These are phyloP conservation scores for Clavispora vitiphila DNA, from an alignment of 805 yeast genomes.

Conservation along the genomic window DNA sequence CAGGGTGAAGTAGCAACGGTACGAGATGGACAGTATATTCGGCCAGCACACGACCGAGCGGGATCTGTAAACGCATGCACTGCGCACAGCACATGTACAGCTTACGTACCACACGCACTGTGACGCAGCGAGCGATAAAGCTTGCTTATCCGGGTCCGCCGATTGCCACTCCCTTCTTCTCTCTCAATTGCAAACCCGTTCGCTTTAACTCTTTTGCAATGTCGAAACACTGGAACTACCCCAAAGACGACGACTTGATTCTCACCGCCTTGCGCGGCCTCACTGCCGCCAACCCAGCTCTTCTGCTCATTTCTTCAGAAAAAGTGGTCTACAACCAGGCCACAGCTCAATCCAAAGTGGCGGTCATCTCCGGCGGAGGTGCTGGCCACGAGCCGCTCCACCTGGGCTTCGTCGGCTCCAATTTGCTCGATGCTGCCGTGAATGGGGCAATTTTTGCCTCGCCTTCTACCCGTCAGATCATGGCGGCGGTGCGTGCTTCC, in stretches of 20 bases:
- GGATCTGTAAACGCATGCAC: neutral
- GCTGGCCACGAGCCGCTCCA: slow-evolving; percentile 95
- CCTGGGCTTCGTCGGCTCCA: slow-evolving; percentile 85
- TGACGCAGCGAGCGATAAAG: no score
- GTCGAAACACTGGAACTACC: slow-evolving; percentile 48
- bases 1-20: no score
- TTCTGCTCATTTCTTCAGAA: slow-evolving; percentile 51
- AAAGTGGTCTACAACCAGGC: slow-evolving; percentile 47
- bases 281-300: slow-evolving; percentile 49
- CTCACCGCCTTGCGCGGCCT: slow-evolving; percentile 48
- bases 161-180: neutral
- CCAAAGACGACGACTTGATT: slow-evolving; percentile 40
- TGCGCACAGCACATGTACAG: neutral
- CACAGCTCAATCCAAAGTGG: slow-evolving; percentile 50
- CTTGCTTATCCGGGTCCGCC: neutral
- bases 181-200: no score
- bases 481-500: slow-evolving; percentile 61
- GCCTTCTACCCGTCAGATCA: slow-evolving; percentile 87
- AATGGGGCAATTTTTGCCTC: slow-evolving; percentile 92
- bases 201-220: no score
- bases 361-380: slow-evolving; percentile 87
- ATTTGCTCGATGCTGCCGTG: slow-evolving; percentile 80
- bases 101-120: neutral
- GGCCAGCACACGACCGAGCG: neutral
- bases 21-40: no score